phyloP scores from a whole-genome alignment of 768 basidiomycete genomes.

The Xerocomellus amylosporus region DNA sequence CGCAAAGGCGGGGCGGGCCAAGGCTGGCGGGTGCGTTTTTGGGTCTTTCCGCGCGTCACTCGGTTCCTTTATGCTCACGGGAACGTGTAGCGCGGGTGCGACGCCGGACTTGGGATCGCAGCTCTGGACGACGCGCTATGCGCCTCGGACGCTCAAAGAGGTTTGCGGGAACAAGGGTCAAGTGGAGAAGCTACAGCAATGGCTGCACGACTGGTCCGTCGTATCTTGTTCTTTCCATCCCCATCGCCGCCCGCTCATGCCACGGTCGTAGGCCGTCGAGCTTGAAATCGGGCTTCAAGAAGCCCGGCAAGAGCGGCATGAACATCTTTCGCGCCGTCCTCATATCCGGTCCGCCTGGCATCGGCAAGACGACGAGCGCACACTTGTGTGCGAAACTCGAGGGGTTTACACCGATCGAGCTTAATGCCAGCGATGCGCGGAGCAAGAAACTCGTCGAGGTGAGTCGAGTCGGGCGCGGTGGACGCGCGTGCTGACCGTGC shows the following conservation, averaged over 20 bases:
- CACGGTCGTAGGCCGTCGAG: conserved; percentile 60
- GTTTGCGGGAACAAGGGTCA: conserved; percentile 93
- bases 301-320: conserved; percentile 89
- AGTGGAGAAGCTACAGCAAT: conserved; percentile 83
- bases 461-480: background rate
- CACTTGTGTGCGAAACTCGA: conserved; percentile 89
- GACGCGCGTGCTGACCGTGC: background rate
- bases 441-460: conserved; percentile 98
- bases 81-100: conserved; percentile 22
- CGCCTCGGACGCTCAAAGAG: conserved; percentile 82
- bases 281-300: conserved; percentile 79
- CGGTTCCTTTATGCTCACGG: too few species aligned
- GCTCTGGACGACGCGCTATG: conserved; percentile 95
- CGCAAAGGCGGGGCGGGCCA: conserved; percentile 33
- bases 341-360: conserved; percentile 92
- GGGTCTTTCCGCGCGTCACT: too few species aligned
- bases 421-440: conserved; percentile 93
- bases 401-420: conserved; percentile 89
- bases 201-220: conserved; percentile 84
- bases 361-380: conserved; percentile 96
- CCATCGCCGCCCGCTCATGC: background rate
- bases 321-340: conserved; percentile 84
- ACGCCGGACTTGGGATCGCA: conserved; percentile 55
- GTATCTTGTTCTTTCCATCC: background rate
- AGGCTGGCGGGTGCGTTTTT: conserved; percentile 19